A percentile compares a stretch with the other conserved stretches of the same genome.
Evolutionary conservation across 331 rosid species (phyloP).

Genomic region (Stylosanthes scabra): DNA sequence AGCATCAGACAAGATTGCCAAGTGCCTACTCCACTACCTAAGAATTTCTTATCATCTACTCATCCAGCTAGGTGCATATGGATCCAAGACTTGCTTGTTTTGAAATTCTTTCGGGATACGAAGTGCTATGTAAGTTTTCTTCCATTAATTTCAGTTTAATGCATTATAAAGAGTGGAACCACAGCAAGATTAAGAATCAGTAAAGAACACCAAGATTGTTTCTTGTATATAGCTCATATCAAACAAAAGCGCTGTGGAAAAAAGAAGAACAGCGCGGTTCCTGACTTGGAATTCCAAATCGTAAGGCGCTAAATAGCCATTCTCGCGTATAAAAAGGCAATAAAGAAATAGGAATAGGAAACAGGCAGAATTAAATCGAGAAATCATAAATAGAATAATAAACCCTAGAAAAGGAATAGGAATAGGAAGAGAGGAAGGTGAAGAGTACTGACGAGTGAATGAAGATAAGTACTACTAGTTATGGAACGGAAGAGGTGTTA

Average conservation of each 20-base stretch:
- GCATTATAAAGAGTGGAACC: not conserved
- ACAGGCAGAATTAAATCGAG: not conserved
- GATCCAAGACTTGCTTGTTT: slow-evolving; percentile 28
- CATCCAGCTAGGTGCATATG: slow-evolving; percentile 34
- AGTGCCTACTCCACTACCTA: slow-evolving; percentile 49
- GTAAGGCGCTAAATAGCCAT: not conserved
- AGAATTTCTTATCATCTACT: slow-evolving; percentile 34
- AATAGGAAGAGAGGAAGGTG: slow-evolving; percentile 14
- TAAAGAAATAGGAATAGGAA: not conserved
- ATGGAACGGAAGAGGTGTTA: not conserved
- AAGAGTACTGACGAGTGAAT: slow-evolving; percentile 38
- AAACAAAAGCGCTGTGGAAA: not conserved
- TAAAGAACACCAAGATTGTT: not conserved
- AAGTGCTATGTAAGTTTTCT: not conserved
- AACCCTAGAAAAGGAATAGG: slow-evolving; percentile 31
- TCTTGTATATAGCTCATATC: not conserved
- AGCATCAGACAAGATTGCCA: slow-evolving; percentile 47
- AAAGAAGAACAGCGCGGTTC: not conserved
- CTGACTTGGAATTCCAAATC: not conserved
- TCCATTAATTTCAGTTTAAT: slow-evolving; percentile 21
- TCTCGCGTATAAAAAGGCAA: not conserved
- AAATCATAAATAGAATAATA: not conserved
- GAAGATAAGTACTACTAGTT: not conserved
- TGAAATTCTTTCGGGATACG: no score
- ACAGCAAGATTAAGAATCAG: not conserved